A percentile compares a stretch with the other conserved stretches of the same genome.
phyloP scores from a whole-genome alignment of 179 eudicot genomes.

The Kewa caespitosa region DNA sequence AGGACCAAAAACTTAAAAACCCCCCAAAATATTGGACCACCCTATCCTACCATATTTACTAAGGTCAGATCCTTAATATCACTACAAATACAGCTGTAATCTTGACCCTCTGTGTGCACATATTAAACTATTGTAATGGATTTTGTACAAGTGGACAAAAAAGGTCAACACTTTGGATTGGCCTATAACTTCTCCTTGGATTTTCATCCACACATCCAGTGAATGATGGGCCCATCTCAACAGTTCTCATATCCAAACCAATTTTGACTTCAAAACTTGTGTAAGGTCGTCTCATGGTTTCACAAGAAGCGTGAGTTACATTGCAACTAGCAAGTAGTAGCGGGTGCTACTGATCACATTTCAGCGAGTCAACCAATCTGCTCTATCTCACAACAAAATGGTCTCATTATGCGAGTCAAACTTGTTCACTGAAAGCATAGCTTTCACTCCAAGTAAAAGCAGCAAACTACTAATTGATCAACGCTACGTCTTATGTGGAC shows the following conservation, averaged over 20 bases:
- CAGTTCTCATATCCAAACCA: conserved; percentile 1
- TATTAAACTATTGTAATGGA: background rate
- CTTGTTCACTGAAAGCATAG: too few relatives aligned
- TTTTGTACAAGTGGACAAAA: conserved; percentile 4
- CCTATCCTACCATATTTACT: background rate
- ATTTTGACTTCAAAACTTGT: background rate
- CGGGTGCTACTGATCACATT: too few relatives aligned
- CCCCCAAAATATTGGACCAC: conserved; percentile 19
- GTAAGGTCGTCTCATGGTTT: too few relatives aligned
- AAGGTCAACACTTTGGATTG: conserved; percentile 10
- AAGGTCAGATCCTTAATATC: background rate
- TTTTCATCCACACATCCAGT: conserved; percentile 13
- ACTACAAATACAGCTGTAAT: conserved; percentile 16
- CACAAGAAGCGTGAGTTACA: too few relatives aligned
- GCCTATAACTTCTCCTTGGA: conserved; percentile 2
- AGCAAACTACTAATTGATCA: too few relatives aligned
- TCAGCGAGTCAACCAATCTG: too few relatives aligned
- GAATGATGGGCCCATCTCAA: conserved; percentile 17
- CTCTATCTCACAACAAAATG: too few relatives aligned
- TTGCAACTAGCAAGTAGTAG: too few relatives aligned
- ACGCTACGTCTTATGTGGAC: too few relatives aligned
- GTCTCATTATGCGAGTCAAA: too few relatives aligned
- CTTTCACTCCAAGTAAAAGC: too few relatives aligned
- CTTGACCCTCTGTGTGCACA: conserved; percentile 6
- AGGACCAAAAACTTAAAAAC: conserved; percentile 13